Evolutionary conservation across 1,284 basidiomycete genomes (phyloP).

Genomic region (Mycena citricolor): DNA sequence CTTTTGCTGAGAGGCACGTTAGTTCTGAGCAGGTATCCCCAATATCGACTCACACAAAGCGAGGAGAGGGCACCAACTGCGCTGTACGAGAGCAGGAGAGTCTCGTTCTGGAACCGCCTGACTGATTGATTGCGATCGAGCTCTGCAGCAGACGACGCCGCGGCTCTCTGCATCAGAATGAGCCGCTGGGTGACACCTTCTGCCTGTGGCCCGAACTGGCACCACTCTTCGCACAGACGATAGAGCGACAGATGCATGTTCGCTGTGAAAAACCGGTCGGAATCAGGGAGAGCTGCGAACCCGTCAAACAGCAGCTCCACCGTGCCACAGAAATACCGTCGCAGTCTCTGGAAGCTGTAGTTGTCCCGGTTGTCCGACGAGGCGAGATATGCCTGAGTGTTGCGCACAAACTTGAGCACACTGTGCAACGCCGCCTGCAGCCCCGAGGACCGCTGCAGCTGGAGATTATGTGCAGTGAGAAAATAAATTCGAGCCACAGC

Average conservation of each 20-base stretch:
- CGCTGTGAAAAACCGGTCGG: slow-evolving; percentile 75
- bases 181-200: slow-evolving; percentile 76
- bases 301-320: slow-evolving; percentile 86
- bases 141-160: slow-evolving; percentile 44
- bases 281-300: slow-evolving; percentile 68
- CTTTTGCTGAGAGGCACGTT: slow-evolving; percentile 50
- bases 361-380: slow-evolving; percentile 74
- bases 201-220: slow-evolving; percentile 77
- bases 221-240: slow-evolving; percentile 92
- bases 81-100: slow-evolving; percentile 69
- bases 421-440: slow-evolving; percentile 76
- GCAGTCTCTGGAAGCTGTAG: slow-evolving; percentile 77
- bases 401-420: slow-evolving; percentile 84
- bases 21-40: slow-evolving; percentile 1
- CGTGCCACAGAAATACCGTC: slow-evolving; percentile 88
- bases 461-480: slow-evolving; percentile 78
- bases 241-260: slow-evolving; percentile 82
- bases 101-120: slow-evolving; percentile 75
- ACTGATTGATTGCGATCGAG: slow-evolving; percentile 53
- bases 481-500: slow-evolving; percentile 90
- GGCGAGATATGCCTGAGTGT: slow-evolving; percentile 77
- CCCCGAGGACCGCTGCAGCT: slow-evolving; percentile 67
- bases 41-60: slow-evolving; percentile 65
- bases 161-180: slow-evolving; percentile 72
- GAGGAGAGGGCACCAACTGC: slow-evolving; percentile 84